Base-by-base conservation (phyloP, 2,329 filamentous ascomycete species). In the Plenodomus lindquistii region DNA sequence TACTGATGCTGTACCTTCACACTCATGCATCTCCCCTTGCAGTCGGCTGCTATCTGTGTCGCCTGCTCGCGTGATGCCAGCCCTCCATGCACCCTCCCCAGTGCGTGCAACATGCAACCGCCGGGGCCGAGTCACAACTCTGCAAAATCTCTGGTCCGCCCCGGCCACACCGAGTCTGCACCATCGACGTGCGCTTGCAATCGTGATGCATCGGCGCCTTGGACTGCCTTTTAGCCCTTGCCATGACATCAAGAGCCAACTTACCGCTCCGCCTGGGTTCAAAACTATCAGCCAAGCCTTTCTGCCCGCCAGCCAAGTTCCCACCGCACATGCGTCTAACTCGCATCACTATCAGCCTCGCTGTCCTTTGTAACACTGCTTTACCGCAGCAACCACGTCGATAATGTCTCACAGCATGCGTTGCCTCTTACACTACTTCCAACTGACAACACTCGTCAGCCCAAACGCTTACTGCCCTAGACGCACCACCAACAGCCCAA, bases 211-310 rank as follows among this genome's bases (percentile, higher is more conserved):
- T 34, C 37, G 36, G 21, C 56, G 57, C 44, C 44, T 52, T 62
- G 50, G 59, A 34, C 51, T 18, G 16, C 18, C 38, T 38, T 17
- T 15, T 15, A 42, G 54, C 54, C 55, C 45, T 19, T 36, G 38
- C 38, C 52, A 56, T 54, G 59, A 64, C 60, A 58, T 64, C 61
- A 64, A 52, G 48, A 57, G 39, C 42, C 54, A 18, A 49, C 48
- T 46, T 36, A 46, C 45, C 44, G 45, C 48, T 46, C 47, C 50
- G 46, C 38, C 31, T 35, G 34, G 40, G 24, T 37, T n/a, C n/a
- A n/a, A n/a, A n/a, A n/a, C n/a, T n/a, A n/a, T n/a, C n/a, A n/a
- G n/a, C n/a, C n/a, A n/a, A n/a, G n/a, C n/a, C n/a, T n/a, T n/a
- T n/a, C n/a, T n/a, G n/a, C n/a, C n/a, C n/a, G n/a, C n/a, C 11